A percentile compares a stretch with the other conserved stretches of the same genome.
Evolutionary conservation across 768 basidiomycete species (phyloP).

Genomic region (Rhodotorula kratochvilovae): DNA sequence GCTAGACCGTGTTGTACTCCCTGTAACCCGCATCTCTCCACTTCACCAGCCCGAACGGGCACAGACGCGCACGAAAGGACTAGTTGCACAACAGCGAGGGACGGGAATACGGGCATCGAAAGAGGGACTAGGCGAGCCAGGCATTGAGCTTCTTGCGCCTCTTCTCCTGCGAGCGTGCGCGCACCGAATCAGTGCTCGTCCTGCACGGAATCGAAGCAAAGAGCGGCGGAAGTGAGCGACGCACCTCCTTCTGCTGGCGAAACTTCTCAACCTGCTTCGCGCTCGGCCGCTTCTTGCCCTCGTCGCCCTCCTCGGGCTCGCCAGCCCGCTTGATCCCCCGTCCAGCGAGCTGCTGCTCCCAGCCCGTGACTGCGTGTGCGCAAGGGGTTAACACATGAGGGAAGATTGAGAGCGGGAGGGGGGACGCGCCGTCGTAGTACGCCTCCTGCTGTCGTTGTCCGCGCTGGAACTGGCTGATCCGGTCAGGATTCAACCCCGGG

Average conservation of each 20-base stretch:
- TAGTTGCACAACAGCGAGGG: not conserved
- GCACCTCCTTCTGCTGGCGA: slow-evolving; percentile 5
- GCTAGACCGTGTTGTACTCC: not conserved
- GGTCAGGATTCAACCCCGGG: slow-evolving; percentile 29
- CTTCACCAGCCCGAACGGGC: too few species aligned
- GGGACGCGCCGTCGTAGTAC: slow-evolving; percentile 23
- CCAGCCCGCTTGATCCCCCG: slow-evolving; percentile 10
- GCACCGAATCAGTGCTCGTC: not conserved
- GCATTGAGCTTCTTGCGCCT: slow-evolving; percentile 12
- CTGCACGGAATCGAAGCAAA: too few species aligned
- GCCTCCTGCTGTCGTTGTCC: slow-evolving; percentile 31
- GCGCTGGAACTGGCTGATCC: slow-evolving; percentile 27
- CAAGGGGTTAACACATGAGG: not conserved
- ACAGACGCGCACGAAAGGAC: not conserved
- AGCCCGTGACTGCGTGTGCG: not conserved
- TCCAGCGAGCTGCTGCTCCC: slow-evolving; percentile 3
- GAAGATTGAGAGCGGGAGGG: not conserved
- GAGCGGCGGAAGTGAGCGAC: not conserved
- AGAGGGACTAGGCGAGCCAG: not conserved
- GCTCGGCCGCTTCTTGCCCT: not conserved
- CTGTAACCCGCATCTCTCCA: not conserved
- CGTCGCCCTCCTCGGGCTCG: not conserved
- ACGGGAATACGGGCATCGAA: too few species aligned
- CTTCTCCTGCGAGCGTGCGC: slow-evolving; percentile 5
- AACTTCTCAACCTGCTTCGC: slow-evolving; percentile 20